A percentile compares a stretch with the other conserved stretches of the same genome.
Conservation (phyloP, 2,329 filamentous ascomycete species). For the Fusarium tanahbumbuense region DNA sequence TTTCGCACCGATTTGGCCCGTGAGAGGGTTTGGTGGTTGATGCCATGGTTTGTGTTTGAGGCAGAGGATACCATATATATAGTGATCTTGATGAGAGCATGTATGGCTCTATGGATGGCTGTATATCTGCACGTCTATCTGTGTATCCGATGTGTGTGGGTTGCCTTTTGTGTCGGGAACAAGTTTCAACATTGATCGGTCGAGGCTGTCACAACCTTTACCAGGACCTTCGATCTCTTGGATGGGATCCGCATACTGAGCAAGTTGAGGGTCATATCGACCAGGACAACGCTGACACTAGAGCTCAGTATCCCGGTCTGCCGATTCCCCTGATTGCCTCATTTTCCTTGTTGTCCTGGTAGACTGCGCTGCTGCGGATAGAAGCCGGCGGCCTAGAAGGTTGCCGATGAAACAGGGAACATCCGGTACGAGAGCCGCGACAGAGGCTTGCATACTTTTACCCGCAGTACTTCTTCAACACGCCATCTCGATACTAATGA, state of each 20-base stretch:
- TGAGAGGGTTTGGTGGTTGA: neutral
- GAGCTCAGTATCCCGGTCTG: too few species aligned
- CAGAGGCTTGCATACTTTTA: neutral
- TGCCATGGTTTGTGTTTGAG: constrained; percentile 6
- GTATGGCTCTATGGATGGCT: neutral
- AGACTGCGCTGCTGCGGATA: neutral
- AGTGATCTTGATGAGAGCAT: neutral
- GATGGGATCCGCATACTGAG: neutral
- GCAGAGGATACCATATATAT: neutral
- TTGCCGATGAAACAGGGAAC: neutral
- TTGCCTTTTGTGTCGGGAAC: neutral
- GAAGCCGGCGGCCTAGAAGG: neutral
- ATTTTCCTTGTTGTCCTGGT: neutral
- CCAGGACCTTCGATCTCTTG: rapidly evolving
- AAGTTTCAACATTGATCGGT: neutral
- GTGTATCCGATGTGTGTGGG: neutral
- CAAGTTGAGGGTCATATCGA: neutral
- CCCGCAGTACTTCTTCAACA: rapidly evolving
- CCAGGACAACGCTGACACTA: too few species aligned
- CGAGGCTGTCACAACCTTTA: neutral
- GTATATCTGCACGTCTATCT: neutral
- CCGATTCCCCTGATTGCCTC: too few species aligned
- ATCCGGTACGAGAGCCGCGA: neutral
- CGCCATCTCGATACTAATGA: rapidly evolving
- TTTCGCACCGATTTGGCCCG: neutral